Evolutionary conservation across 805 yeast genomes (phyloP), one percentile per base, ranked within the genome.

Genomic region (Lachancea nothofagi): DNA sequence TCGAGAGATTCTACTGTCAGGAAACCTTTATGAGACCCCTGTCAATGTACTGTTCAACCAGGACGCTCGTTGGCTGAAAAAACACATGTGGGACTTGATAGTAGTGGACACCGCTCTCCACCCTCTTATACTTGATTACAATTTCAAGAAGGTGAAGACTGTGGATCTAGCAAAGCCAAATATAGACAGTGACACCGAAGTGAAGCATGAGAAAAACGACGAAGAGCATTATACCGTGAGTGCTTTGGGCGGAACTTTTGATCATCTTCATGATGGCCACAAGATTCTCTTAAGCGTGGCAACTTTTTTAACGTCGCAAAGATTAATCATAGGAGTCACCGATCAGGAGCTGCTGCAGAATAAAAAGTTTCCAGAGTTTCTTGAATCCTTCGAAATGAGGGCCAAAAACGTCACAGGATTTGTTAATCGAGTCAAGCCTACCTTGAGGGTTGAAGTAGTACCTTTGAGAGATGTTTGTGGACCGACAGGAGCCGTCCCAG

Each of bases 171-270:
- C 5, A 22, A 38, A 6, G 21, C 5, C 8, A 29, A 17, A 7
- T 15, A 14, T 13, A 21, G 22, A 10, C 13, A 14, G 8, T 25
- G 20, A 15, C 10, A 7, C 1, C 15, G 13, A 17, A 9, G 15
- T 15, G 3, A 13, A 25, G 8, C 59, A 50, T 33, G 21, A 28
- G n/a, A 48, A 41, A 2, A 47, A 49, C 15, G 55, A 50, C 13
- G 52, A 51, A 17, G 50, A 56, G 7, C 39, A 47, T 3, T 69
- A 62, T 43, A 42, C 47, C 13, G 68, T 70, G 4, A 51, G 60
- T 20, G 90, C 96, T 0, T 79, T 90, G 1, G 98, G 98, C 0
- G 99, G 99, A 0, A 93, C 98, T 0, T 93, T 93, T 65, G 99
- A 93, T 56, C 97, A 93, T 62, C 56, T 93, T 26, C 99, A 93